Conservation (phyloP, 768 basidiomycete genomes). For the Mycena galericulata region DNA sequence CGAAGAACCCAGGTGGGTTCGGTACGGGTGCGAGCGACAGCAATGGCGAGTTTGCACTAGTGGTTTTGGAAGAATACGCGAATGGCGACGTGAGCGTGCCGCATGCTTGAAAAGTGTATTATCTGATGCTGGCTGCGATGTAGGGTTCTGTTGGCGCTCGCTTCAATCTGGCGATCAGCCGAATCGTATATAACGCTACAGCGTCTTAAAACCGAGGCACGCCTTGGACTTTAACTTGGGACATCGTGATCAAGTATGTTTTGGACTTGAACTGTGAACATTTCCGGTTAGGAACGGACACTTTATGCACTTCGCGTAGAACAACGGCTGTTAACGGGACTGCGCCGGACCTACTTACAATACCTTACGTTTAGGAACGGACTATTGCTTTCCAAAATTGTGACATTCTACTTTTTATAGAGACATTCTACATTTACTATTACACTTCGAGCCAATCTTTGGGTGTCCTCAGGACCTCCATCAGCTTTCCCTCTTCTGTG, state of each 20-base stretch:
- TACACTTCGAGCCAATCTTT: constrained; percentile 66
- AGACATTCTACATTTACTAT: background rate
- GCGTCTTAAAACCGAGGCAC: background rate
- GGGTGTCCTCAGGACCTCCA: constrained; percentile 72
- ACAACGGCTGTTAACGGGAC: no score
- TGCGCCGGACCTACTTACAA: no score
- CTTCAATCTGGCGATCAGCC: constrained; percentile 25
- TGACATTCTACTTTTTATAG: background rate
- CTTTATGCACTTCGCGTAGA: no score
- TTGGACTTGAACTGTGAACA: no score
- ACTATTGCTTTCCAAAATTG: no score
- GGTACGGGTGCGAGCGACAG: constrained; percentile 46
- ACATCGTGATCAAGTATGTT: no score
- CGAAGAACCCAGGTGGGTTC: constrained; percentile 53
- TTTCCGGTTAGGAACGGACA: no score
- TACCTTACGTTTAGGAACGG: no score
- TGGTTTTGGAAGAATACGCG: constrained; percentile 58
- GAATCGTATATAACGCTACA: constrained; percentile 30
- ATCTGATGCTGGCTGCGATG: background rate
- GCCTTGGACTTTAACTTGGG: background rate
- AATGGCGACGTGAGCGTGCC: constrained; percentile 45
- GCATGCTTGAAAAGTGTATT: background rate
- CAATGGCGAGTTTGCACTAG: constrained; percentile 49
- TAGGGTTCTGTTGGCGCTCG: constrained; percentile 43
- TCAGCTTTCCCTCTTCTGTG: constrained; percentile 74